These are phyloP conservation scores for Pyrus hybrid DNA, from an alignment of 331 rosid genomes.

Conservation along the genomic window DNA sequence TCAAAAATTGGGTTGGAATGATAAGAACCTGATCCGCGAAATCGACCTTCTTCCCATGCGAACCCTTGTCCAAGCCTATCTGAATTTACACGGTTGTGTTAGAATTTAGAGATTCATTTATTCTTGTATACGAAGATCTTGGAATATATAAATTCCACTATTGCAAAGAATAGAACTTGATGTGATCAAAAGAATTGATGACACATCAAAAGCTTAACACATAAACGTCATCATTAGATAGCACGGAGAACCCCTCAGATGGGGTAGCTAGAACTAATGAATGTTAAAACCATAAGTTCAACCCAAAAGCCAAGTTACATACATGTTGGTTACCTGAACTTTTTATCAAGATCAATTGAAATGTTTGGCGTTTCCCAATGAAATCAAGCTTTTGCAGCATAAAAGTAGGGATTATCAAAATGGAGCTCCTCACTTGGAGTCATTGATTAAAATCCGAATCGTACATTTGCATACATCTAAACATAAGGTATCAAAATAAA, in stretches of 20 bases:
- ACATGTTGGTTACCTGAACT: too few relatives aligned
- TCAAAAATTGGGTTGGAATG: neutral
- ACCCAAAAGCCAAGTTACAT: too few relatives aligned
- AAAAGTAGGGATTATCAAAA: neutral
- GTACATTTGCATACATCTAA: neutral
- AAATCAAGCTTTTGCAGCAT: neutral
- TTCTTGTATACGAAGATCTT: neutral
- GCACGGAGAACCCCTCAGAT: neutral
- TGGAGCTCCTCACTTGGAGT: neutral
- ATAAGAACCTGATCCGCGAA: constrained; percentile 62
- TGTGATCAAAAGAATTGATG: neutral
- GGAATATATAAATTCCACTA: neutral
- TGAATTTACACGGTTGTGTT: constrained; percentile 11
- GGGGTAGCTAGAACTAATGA: neutral
- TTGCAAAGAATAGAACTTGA: neutral
- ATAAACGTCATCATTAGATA: neutral
- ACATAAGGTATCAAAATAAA: neutral
- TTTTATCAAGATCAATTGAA: neutral
- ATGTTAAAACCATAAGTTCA: neutral
- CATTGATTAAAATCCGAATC: too few relatives aligned
- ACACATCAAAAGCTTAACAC: neutral
- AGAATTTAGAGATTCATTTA: neutral
- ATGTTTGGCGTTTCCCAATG: neutral
- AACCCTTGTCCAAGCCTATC: constrained; percentile 95
- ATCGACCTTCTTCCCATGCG: constrained; percentile 53